Evolutionary conservation across 2,329 filamentous ascomycete species (phyloP).

Genomic region (Volutella citrinella): DNA sequence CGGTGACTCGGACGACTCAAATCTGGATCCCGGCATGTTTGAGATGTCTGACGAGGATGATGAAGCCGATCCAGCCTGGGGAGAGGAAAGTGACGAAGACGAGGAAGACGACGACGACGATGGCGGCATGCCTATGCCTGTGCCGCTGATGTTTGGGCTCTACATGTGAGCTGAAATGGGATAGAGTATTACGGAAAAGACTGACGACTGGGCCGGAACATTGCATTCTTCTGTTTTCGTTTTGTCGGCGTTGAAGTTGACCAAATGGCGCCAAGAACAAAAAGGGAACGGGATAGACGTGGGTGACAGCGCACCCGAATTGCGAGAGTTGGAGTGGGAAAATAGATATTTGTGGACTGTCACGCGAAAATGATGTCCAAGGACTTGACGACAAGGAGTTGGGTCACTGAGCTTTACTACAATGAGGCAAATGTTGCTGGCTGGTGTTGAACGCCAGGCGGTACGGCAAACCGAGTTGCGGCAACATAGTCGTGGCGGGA

Average conservation of each 20-base stretch:
- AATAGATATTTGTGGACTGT: constrained; percentile 4
- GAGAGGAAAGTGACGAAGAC: constrained; percentile 19
- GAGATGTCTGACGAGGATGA: constrained; percentile 17
- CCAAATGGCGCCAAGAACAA: too few relatives aligned
- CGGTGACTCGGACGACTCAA: constrained; percentile 3
- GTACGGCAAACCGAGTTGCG: too few relatives aligned
- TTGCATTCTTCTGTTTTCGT: too few relatives aligned
- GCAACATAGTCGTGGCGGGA: too few relatives aligned
- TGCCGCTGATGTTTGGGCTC: constrained; percentile 18
- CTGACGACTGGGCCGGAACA: too few relatives aligned
- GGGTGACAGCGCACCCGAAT: constrained; percentile 6
- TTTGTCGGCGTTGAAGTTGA: too few relatives aligned
- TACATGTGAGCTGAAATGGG: constrained; percentile 15
- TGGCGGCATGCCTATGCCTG: constrained; percentile 13
- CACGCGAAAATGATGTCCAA: constrained; percentile 8
- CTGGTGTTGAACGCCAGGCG: too few relatives aligned
- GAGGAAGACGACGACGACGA: constrained; percentile 13
- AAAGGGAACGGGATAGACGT: too few relatives aligned
- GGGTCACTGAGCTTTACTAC: too few relatives aligned
- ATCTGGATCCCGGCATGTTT: constrained; percentile 6
- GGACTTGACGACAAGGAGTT: too few relatives aligned
- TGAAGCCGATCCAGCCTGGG: too few relatives aligned
- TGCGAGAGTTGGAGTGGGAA: constrained; percentile 1
- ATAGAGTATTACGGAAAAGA: constrained; percentile 6
- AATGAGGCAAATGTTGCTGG: too few relatives aligned